Conservation (phyloP, 306 rosid genomes). For the Cucumis hystrix region DNA sequence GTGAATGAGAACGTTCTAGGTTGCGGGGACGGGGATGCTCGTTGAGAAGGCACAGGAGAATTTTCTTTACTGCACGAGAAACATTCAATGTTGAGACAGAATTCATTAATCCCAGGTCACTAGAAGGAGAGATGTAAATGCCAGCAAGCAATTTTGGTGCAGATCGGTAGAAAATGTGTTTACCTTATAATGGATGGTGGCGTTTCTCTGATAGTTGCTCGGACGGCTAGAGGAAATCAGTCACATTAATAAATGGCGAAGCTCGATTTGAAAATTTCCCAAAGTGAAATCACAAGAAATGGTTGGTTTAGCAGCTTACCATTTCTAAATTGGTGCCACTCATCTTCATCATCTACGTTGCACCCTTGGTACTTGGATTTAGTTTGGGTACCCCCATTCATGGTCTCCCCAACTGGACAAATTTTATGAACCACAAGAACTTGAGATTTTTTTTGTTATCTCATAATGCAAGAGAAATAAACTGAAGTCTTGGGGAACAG, state of each 20-base stretch:
- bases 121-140: background rate
- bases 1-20: conserved; percentile 65
- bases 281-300: background rate
- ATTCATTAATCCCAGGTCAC: background rate
- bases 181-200: conserved; percentile 63
- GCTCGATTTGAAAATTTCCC: conserved; percentile 8
- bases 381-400: conserved; percentile 40
- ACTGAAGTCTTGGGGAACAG: background rate
- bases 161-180: conserved; percentile 1
- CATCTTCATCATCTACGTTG: conserved; percentile 77
- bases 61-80: conserved; percentile 51
- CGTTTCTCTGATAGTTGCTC: conserved; percentile 75
- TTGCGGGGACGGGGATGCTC: conserved; percentile 30
- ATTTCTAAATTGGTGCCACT: conserved; percentile 74
- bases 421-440: conserved; percentile 11
- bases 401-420: conserved; percentile 82
- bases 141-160: background rate
- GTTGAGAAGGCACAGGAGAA: conserved; percentile 57
- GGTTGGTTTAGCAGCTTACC: conserved; percentile 30
- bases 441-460: background rate
- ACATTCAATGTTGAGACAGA: background rate
- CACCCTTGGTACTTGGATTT: conserved; percentile 61
- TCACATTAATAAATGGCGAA: conserved; percentile 12
- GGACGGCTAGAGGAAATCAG: conserved; percentile 52
- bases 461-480: background rate